Evolutionary conservation across 2,329 filamentous ascomycete genomes (phyloP), one percentile per base, ranked within the genome.

Genomic region (Ceratocystis albifundus): DNA sequence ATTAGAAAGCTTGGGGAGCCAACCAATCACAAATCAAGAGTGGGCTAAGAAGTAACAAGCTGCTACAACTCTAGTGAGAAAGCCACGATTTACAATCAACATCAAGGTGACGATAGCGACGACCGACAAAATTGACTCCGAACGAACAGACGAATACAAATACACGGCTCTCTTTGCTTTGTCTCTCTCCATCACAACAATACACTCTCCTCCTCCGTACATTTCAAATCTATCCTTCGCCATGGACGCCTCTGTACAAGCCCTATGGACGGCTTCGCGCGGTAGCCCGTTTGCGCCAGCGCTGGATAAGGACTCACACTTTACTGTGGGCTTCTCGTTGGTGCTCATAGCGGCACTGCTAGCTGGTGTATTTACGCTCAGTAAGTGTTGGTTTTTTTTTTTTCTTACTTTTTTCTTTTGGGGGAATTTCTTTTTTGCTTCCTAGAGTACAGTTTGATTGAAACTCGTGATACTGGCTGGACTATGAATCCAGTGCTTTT

Each of bases 231-330:
- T 4, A 17, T 50, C n/a, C 44, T 12, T 62, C 53, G 8, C 46
- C 46, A 89, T 89, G 86, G 87, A 88, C 84, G 84, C 86, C 74
- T 90, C 89, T 81, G 80, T 96, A 77, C 86, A 88, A 78, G 86
- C 94, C 77, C 83, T 96, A 80, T 97, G 93, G 93, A 88, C 95
- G 82, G 89, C 90, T 82, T 89, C 92, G 79, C 84, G 89, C 77
- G 84, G 85, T 82, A 89, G 85, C 80, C 90, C 91, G 69, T 97
- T 94, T 79, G 78, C 86, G 72, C 91, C 93, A 69, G 75, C 85
- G 67, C 79, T 97, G 72, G 83, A 83, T 75, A 97, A 97, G 80
- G 83, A 86, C 73, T 86, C 80, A 74, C 94, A 97, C 72, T 94
- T 96, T 79, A 78, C 84, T 71, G 80, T 96, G 70, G 92, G 86